phyloP scores from a whole-genome alignment of 2,329 filamentous ascomycete species.

The Aspergillus aculeatus region DNA sequence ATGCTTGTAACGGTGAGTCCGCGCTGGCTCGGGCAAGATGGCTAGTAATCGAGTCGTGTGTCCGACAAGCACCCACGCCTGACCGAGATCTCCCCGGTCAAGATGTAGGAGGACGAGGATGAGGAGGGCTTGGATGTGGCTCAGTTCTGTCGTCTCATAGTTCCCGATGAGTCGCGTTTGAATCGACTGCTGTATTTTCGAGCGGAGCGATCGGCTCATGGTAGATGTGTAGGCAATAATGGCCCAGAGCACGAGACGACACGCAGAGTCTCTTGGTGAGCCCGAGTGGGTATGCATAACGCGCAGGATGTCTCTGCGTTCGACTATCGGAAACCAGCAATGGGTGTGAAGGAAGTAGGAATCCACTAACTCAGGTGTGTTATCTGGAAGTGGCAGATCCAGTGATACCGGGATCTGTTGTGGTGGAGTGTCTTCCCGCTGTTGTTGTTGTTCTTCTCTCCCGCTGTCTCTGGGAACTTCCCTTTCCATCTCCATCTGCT shows the following conservation, averaged over 20 bases:
- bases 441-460: no score
- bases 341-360: slow-evolving; percentile 71
- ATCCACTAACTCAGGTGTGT: slow-evolving; percentile 54
- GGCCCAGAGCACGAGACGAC: neutral
- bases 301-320: slow-evolving; percentile 59
- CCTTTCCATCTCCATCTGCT: no score
- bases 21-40: neutral
- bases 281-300: slow-evolving; percentile 42
- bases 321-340: slow-evolving; percentile 69
- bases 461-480: no score
- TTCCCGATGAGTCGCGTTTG: neutral
- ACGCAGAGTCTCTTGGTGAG: neutral
- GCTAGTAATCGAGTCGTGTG: neutral
- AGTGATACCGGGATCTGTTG: neutral
- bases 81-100: neutral
- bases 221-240: neutral
- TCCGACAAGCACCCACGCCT: neutral
- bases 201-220: no score
- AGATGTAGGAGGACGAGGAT: neutral
- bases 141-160: neutral
- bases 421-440: no score
- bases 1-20: slow-evolving; percentile 9
- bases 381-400: neutral
- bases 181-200: neutral
- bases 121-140: neutral